Conservation (phyloP, 495 filamentous ascomycete species). For the Stereocaulon alpinum region DNA sequence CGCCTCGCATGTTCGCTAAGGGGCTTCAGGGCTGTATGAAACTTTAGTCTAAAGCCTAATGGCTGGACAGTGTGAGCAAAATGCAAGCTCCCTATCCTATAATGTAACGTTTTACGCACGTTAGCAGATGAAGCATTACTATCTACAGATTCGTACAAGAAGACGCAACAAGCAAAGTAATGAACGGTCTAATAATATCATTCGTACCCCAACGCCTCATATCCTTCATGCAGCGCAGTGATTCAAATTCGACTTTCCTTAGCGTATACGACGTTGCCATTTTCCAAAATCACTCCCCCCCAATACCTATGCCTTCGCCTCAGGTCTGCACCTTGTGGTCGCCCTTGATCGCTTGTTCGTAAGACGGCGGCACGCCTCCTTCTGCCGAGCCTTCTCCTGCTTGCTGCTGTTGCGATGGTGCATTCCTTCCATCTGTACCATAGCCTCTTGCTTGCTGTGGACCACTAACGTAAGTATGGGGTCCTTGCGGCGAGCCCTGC, state of each 20-base stretch:
- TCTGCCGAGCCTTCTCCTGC: conserved; percentile 11
- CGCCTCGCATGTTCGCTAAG: no score
- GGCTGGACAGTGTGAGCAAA: no score
- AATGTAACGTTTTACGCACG: no score
- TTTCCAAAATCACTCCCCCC: not conserved
- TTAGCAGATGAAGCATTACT: no score
- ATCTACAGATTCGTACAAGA: no score
- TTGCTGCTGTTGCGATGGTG: conserved; percentile 4
- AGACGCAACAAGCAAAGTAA: not conserved
- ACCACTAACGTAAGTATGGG: conserved; percentile 9
- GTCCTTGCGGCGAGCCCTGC: conserved; percentile 9
- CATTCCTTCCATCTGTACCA: conserved; percentile 16
- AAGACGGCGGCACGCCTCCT: conserved; percentile 22
- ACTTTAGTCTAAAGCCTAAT: no score
- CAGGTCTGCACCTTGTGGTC: conserved; percentile 19
- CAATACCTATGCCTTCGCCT: not conserved
- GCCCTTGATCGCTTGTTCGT: conserved; percentile 23
- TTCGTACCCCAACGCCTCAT: not conserved
- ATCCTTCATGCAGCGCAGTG: not conserved
- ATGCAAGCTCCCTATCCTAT: no score
- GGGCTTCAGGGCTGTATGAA: no score
- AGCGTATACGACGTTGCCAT: not conserved
- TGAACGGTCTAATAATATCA: not conserved
- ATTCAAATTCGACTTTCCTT: not conserved
- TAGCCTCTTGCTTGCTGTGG: conserved; percentile 17